phyloP scores from a whole-genome alignment of 768 basidiomycete species.

The Calocera viscosa region DNA sequence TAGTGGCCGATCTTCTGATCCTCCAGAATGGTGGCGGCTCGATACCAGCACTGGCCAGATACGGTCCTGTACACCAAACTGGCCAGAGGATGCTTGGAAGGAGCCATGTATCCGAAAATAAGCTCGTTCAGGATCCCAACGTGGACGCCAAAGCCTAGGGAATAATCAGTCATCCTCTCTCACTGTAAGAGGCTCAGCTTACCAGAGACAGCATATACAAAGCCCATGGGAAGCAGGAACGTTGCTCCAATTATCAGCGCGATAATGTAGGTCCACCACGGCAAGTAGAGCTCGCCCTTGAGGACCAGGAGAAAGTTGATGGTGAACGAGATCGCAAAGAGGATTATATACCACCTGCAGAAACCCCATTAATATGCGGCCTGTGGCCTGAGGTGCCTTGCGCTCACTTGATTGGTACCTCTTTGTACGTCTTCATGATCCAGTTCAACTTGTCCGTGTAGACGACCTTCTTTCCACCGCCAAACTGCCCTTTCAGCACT shows the following conservation, averaged over 20 bases:
- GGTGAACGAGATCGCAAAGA: constrained; percentile 4
- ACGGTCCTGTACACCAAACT: constrained; percentile 1
- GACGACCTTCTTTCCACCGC: background rate
- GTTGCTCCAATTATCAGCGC: constrained; percentile 41
- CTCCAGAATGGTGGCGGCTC: background rate
- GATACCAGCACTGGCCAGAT: constrained; percentile 6
- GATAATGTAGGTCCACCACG: constrained; percentile 50
- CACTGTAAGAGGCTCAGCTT: background rate
- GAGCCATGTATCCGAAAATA: constrained; percentile 1
- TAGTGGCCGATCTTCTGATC: constrained; percentile 9
- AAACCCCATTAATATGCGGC: background rate
- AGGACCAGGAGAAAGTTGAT: constrained; percentile 44
- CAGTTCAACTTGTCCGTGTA: background rate
- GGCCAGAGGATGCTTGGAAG: constrained; percentile 1
- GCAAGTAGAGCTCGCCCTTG: constrained; percentile 48
- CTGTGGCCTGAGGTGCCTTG: background rate
- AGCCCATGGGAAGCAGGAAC: constrained; percentile 7
- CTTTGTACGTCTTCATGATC: constrained; percentile 7
- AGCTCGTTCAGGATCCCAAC: constrained; percentile 1
- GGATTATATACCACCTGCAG: background rate
- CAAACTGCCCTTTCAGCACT: constrained; percentile 6
- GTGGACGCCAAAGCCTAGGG: background rate
- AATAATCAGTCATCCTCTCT: background rate
- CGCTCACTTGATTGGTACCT: background rate
- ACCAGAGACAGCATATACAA: constrained; percentile 4